A percentile compares a stretch with the other conserved stretches of the same genome.
phyloP scores from a whole-genome alignment of 164 flowering plant genomes.

The Aristolochia fimbriata region DNA sequence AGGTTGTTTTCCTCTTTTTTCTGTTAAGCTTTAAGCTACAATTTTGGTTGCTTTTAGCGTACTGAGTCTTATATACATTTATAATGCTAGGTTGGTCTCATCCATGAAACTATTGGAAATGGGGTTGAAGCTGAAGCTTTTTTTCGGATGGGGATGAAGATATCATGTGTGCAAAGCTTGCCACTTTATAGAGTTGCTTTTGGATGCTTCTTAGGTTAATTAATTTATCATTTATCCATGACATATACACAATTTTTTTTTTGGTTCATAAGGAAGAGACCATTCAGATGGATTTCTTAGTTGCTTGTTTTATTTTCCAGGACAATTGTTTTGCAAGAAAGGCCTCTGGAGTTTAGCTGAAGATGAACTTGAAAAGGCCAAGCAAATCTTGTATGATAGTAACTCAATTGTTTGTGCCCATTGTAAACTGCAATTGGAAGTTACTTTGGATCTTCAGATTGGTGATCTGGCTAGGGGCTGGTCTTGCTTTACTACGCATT shows the following conservation, averaged over 20 bases:
- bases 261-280: neutral
- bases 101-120: constrained; percentile 74
- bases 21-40: neutral
- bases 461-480: constrained; percentile 19
- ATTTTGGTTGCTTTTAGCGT: constrained; percentile 1
- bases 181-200: constrained; percentile 55
- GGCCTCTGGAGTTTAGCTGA: constrained; percentile 23
- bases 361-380: constrained; percentile 16
- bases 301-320: constrained; percentile 10
- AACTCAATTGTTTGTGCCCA: constrained; percentile 11
- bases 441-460: constrained; percentile 18
- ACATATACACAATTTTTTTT: neutral
- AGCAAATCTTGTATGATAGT: constrained; percentile 13
- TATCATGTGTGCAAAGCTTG: constrained; percentile 49
- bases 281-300: neutral
- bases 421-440: constrained; percentile 20
- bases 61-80: neutral
- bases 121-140: constrained; percentile 62
- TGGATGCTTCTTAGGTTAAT: constrained; percentile 52
- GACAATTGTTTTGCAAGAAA: constrained; percentile 21
- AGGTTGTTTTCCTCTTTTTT: constrained; percentile 34
- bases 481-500: neutral
- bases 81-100: constrained; percentile 48
- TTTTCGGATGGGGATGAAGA: constrained; percentile 53
- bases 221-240: neutral